Evolutionary conservation across 257 asterid genomes (phyloP), one percentile per base, ranked within the genome.

Genomic region (Ajuga chamaepitys): DNA sequence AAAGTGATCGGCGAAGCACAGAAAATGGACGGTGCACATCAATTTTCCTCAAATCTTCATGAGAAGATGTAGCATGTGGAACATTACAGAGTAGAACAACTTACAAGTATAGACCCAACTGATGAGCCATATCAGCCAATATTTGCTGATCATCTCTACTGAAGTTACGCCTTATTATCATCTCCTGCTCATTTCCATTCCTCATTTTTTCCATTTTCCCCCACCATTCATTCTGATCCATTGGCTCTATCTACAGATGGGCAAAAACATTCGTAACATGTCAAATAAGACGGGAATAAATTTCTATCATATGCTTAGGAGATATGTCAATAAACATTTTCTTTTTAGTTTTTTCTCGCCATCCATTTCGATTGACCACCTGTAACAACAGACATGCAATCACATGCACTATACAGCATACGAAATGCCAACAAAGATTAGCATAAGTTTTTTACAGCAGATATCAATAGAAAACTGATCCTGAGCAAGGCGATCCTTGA

Each of bases 161-260:
- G 77, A 87, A 93, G 68, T 75, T 83, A 48, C 83, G 75, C 79
- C 85, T 86, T 66, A 93, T 86, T 63, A 93, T 63, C 89, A 93
- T 78, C 82, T 93, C 99, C 79, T 80, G 96, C 70, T 89, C 92
- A 70, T 75, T 84, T 79, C 96, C 95, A 64, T 58, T 67, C 80
- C 84, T 89, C 91, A 89, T 62, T 62, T 86, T 91, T 68, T 93
- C 95, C 55, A 93, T 58, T 75, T 87, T 89, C 12, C 76, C 87
- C 90, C 87, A 83, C 99, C 99, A 93, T 77, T 93, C 97, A 72
- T 78, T 82, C 68, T 78, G 88, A 76, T 89, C 85, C 94, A 93
- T 81, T 66, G 71, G 74, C 82, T 87, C 99, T 74, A 81, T 71
- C 97, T 93, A 77, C 76, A 75, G 32, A 68, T 60, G 66, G 18